phyloP scores from a whole-genome alignment of 345 rosid species.

The Rhizophora mangle region DNA sequence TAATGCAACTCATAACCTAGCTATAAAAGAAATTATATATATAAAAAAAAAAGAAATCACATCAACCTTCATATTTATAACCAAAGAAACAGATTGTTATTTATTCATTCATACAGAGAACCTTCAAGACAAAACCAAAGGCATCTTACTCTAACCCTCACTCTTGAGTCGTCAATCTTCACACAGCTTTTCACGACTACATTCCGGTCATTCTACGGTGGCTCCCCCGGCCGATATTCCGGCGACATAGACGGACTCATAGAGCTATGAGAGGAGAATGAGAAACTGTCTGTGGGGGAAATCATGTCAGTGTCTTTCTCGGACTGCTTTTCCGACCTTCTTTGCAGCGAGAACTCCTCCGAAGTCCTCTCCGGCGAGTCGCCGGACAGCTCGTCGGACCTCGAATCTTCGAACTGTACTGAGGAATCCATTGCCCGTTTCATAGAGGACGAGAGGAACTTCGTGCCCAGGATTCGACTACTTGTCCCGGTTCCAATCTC shows the following conservation, averaged over 20 bases:
- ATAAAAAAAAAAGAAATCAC: no score
- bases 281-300: conserved; percentile 17
- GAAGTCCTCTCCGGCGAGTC: conserved; percentile 60
- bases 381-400: conserved; percentile 56
- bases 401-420: conserved; percentile 38
- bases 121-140: no score
- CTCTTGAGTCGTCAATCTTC: neutral
- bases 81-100: no score
- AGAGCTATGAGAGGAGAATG: conserved; percentile 40
- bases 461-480: conserved; percentile 89
- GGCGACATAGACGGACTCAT: neutral
- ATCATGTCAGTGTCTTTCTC: conserved; percentile 55
- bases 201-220: neutral
- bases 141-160: neutral
- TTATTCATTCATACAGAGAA: no score
- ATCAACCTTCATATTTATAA: no score
- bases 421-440: conserved; percentile 69
- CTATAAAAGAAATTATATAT: no score
- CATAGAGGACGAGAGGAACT: conserved; percentile 67
- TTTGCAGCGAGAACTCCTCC: conserved; percentile 71
- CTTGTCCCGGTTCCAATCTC: conserved; percentile 65
- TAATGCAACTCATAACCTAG: no score
- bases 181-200: neutral
- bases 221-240: conserved; percentile 9
- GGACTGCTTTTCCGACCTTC: conserved; percentile 63